Evolutionary conservation across 805 yeast species (phyloP).

Genomic region (Myxozyma sirexii): DNA sequence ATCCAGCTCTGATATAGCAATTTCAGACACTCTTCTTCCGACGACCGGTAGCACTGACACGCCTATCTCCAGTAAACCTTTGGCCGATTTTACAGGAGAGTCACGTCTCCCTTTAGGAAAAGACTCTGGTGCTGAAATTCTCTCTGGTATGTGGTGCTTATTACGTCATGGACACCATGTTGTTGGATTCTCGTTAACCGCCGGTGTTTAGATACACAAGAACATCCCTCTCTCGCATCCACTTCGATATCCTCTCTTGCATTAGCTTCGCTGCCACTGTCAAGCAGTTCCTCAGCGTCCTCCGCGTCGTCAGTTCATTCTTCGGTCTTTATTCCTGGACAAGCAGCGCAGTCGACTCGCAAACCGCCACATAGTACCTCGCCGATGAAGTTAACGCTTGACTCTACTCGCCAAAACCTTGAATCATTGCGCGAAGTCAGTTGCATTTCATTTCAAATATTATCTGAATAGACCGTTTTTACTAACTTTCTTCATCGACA

Average conservation of each 20-base stretch:
- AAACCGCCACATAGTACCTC: not conserved
- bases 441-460: not conserved
- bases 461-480: too few species aligned
- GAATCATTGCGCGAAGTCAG: conserved; percentile 25
- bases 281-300: not conserved
- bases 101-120: not conserved
- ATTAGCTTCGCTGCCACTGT: not conserved
- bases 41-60: not conserved
- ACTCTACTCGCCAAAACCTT: conserved; percentile 6
- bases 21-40: not conserved
- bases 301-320: not conserved
- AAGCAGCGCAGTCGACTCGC: not conserved
- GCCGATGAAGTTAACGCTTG: conserved; percentile 6
- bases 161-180: not conserved
- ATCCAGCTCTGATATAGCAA: not conserved
- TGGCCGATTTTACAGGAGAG: too few species aligned
- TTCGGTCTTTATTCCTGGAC: not conserved
- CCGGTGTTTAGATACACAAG: not conserved
- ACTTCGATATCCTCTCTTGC: not conserved
- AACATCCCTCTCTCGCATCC: not conserved
- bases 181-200: not conserved
- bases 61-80: not conserved
- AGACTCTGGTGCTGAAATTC: not conserved
- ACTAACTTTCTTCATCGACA: not conserved
- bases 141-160: not conserved